These are phyloP conservation scores for Apiospora malaysiana DNA, from an alignment of 2,329 filamentous ascomycete species.

Conservation along the genomic window DNA sequence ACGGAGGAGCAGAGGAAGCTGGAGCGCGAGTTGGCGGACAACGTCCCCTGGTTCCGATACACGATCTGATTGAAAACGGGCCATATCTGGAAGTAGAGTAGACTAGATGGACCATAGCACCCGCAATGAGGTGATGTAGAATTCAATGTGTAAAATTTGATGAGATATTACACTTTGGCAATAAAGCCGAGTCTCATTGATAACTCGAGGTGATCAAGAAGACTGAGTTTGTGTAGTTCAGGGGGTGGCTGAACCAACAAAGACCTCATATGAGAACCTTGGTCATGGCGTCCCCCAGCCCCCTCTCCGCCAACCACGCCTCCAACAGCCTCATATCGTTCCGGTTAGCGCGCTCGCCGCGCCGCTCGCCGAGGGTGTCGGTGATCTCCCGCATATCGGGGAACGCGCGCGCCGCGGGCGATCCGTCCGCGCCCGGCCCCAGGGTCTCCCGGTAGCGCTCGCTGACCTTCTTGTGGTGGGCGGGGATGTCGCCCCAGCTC, in stretches of 20 bases:
- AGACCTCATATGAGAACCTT: conserved; percentile 47
- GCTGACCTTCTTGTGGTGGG: conserved; percentile 67
- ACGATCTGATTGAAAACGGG: conserved; percentile 27
- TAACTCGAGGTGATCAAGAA: no score
- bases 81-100: not conserved
- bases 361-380: conserved; percentile 51
- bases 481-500: conserved; percentile 67
- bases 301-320: conserved; percentile 52
- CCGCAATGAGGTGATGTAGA: not conserved
- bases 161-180: no score
- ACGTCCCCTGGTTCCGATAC: conserved; percentile 41
- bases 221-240: no score
- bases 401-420: conserved; percentile 47
- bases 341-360: conserved; percentile 55
- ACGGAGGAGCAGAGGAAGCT: conserved; percentile 38
- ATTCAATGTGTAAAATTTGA: not conserved
- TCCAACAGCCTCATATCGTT: conserved; percentile 60
- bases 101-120: not conserved
- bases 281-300: conserved; percentile 50
- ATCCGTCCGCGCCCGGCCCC: conserved; percentile 3
- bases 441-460: conserved; percentile 55
- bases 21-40: conserved; percentile 40
- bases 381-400: conserved; percentile 64
- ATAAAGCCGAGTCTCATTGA: no score
- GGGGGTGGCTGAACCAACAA: no score